A percentile compares a stretch with the other conserved stretches of the same genome.
Evolutionary conservation across 2,329 filamentous ascomycete species (phyloP).

Genomic region (Fusarium brevicatenulatum): DNA sequence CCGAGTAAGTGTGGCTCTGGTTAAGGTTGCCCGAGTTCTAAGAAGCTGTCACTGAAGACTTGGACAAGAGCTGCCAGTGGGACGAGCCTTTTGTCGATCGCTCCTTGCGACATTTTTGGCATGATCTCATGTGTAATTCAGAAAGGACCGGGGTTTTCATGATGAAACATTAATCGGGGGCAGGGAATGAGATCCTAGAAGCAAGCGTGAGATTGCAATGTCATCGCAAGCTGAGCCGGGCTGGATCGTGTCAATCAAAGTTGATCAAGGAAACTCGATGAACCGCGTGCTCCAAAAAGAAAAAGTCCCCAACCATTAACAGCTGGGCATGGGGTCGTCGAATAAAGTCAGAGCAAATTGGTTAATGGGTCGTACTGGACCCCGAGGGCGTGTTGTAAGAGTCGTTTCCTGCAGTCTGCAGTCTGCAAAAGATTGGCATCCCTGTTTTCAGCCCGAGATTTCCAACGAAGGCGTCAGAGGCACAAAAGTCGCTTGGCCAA

Average conservation of each 20-base stretch:
- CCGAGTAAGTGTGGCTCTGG: conserved; percentile 10
- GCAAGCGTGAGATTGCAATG: conserved; percentile 31
- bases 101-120: conserved; percentile 1
- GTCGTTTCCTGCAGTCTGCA: conserved; percentile 32
- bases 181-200: conserved; percentile 14
- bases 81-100: background rate
- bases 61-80: background rate
- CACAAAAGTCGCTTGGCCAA: conserved; percentile 29
- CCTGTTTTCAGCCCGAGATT: conserved; percentile 46
- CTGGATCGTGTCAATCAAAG: conserved; percentile 30
- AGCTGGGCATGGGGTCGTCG: conserved; percentile 24
- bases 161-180: conserved; percentile 25
- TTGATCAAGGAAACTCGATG: conserved; percentile 13
- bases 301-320: conserved; percentile 23
- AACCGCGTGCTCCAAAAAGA: conserved; percentile 24
- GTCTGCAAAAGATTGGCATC: conserved; percentile 39
- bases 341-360: conserved; percentile 27
- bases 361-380: conserved; percentile 26
- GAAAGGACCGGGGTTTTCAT: conserved; percentile 14
- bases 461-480: conserved; percentile 41
- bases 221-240: conserved; percentile 32
- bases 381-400: conserved; percentile 28
- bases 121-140: conserved; percentile 9
- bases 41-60: conserved; percentile 3
- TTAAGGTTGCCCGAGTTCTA: conserved; percentile 8